Evolutionary conservation across 371 early-diverging fungal genomes (phyloP), one percentile per base, ranked within the genome.

Genomic region (Rhizopus delemar): DNA sequence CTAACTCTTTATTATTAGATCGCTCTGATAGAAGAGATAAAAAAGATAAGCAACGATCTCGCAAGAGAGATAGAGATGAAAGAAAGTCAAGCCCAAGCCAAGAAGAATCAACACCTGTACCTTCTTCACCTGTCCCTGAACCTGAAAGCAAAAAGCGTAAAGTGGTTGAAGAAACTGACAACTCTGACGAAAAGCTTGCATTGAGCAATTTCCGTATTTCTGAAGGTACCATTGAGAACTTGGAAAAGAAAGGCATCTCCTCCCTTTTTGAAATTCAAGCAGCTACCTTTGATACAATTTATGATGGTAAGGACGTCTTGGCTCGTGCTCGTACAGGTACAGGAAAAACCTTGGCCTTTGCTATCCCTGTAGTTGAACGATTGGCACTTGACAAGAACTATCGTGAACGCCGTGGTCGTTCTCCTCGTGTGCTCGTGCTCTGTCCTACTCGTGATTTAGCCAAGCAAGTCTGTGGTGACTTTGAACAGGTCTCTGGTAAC

Each of bases 251-350:
- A 49, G 92, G 92, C 35, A 89, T 96, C 58, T 78, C 75, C 16
- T 80, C 89, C 1, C 80, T 97, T 50, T 97, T 96, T 72, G 95
- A 95, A 11, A 97, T 97, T 56, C 97, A 97, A 71, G 92, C 94
- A 28, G 90, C 90, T 53, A 91, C 93, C 4, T 86, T 93, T 67
- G 78, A 85, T 51, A 90, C 88, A 32, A 89, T 96, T 53, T 82
- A 82, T 56, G 90, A 92, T 51, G 97, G 96, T 41, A 84, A 90
- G 51, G 96, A 98, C 73, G 77, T 99, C 12, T 81, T 99, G 34
- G 96, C 92, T 35, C 88, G 97, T 57, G 99, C 99, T 4, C 87
- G 94, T 62, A 99, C 99, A 4, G 99, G 99, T 66, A 94, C 95
- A 1, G 97, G 97, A 60, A 96, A 95, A 73, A 95, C 96, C 0